Evolutionary conservation across 306 rosid genomes (phyloP), one percentile per base, ranked within the genome.

Genomic region (Prunus mira): DNA sequence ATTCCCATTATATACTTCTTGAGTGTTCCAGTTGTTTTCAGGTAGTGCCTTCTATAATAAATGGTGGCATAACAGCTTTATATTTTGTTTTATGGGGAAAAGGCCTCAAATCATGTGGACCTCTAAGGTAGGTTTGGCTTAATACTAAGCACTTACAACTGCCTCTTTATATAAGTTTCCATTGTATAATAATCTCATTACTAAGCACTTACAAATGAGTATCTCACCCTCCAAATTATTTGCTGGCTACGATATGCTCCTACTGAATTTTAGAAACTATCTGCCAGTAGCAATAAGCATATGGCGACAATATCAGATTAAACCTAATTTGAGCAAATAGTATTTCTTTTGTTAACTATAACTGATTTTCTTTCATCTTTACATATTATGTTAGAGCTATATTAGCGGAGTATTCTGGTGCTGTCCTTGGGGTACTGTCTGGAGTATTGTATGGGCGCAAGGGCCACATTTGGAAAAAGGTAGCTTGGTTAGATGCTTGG

Each of bases 81-180:
- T 93, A 89, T 84, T 87, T 91, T 57, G 84, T 93, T 78, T 86
- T 96, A 82, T 96, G 98, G 99, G 99, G 99, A 73, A 96, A 96
- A 83, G 99, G 99, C 78, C 94, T 96, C 84, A 92, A 88, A 82
- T 87, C 97, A 69, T 96, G 98, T 86, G 99, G 99, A 82, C 99
- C 99, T 72, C 91, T 87, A 65, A 93, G 99, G 98, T 96, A 81
- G 85, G 91, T 46, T 77, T 10, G 18, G 41, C 43, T 46, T 56
- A 51, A 30, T 25, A 56, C 67, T 78, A 63, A 55, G 56, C 19
- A 13, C 43, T 61, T 76, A 12, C 71, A 20, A 43, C 63, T 83
- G 70, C 64, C 56, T 30, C 24, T 54, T 64, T 63, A 66, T 69
- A 24, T 38, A 28, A 46, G 54, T 76, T 58, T 69, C 50, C 73